phyloP scores from a whole-genome alignment of 257 asterid species.

The Scutellaria minor region DNA sequence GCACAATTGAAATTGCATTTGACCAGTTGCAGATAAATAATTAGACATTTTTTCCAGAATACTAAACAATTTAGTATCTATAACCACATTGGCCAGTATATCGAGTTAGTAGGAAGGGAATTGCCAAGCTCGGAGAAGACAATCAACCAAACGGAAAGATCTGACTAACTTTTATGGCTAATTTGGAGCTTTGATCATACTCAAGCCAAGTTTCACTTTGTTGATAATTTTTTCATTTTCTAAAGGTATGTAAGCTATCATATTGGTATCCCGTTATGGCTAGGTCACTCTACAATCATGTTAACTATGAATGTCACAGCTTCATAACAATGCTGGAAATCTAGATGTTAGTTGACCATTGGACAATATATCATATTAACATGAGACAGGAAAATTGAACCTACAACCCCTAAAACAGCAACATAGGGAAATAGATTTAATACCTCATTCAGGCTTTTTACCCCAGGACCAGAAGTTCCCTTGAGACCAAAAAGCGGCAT shows the following conservation, averaged over 20 bases:
- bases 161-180: conserved; percentile 10
- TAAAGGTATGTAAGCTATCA: not conserved
- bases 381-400: conserved; percentile 6
- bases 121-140: conserved; percentile 6
- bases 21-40: conserved; percentile 14
- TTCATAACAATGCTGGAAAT: not conserved
- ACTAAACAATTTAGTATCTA: conserved; percentile 1
- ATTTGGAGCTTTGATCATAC: not conserved
- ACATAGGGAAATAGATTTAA: conserved; percentile 26
- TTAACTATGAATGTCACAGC: not conserved
- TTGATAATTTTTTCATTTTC: not conserved
- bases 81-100: not conserved
- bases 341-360: not conserved
- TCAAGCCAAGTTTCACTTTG: conserved; percentile 15
- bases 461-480: conserved; percentile 45
- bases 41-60: not conserved
- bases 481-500: conserved; percentile 41
- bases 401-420: conserved; percentile 9
- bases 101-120: not conserved
- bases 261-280: not conserved
- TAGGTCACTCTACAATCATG: conserved; percentile 10
- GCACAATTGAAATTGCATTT: not conserved
- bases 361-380: conserved; percentile 12
- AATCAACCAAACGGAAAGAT: not conserved
- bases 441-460: conserved; percentile 58